These are phyloP conservation scores for Ammopiptanthus mongolicus DNA, from an alignment of 306 rosid genomes.

Conservation along the genomic window DNA sequence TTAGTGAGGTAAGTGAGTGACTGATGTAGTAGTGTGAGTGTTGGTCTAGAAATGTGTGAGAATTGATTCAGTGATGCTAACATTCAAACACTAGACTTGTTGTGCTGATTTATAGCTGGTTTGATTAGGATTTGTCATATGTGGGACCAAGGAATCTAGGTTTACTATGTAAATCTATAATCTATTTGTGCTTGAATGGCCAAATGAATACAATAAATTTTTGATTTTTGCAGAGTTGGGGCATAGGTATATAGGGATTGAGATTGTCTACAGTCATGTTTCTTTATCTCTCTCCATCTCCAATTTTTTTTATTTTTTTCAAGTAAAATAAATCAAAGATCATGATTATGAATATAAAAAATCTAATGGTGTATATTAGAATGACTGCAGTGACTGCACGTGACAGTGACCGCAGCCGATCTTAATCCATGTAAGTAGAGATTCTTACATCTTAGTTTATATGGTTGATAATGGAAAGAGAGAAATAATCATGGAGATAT, in stretches of 20 bases:
- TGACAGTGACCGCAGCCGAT: too few species aligned
- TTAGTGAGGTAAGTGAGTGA: background rate
- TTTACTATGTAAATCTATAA: conserved; percentile 8
- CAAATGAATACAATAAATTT: background rate
- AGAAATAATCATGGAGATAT: background rate
- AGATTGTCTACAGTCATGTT: too few species aligned
- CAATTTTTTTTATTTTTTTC: too few species aligned
- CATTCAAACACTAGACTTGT: background rate
- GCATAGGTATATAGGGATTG: too few species aligned
- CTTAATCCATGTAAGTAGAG: too few species aligned
- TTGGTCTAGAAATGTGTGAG: background rate
- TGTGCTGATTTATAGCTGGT: background rate
- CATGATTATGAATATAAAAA: too few species aligned
- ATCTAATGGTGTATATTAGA: too few species aligned
- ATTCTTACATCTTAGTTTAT: too few species aligned
- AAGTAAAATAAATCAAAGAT: too few species aligned
- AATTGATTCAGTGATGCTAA: background rate
- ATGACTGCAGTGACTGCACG: too few species aligned
- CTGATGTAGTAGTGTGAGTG: background rate
- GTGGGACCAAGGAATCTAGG: background rate
- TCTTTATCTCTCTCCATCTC: too few species aligned
- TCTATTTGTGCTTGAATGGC: background rate
- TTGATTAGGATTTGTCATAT: background rate
- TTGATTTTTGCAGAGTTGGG: background rate
- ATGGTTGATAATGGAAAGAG: too few species aligned